A percentile compares a stretch with the other conserved stretches of the same genome.
phyloP scores from a whole-genome alignment of 345 rosid genomes.

The Linum usitatissimum region DNA sequence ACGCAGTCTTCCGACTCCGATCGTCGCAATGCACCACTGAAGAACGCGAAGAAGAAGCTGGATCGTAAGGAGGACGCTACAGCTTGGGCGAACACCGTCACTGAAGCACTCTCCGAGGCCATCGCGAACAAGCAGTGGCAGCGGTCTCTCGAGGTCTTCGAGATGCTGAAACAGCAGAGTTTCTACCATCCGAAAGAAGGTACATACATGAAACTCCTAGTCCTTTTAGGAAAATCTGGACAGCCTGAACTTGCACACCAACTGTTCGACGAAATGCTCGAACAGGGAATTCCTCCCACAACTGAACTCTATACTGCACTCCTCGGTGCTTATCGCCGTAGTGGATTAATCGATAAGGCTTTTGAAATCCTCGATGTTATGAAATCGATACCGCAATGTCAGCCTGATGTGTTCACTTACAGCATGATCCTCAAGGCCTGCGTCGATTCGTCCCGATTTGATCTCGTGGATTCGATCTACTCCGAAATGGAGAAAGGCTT shows the following conservation, averaged over 20 bases:
- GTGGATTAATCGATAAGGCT: constrained; percentile 48
- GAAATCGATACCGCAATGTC: constrained; percentile 62
- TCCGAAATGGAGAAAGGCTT: constrained; percentile 54
- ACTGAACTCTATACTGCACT: constrained; percentile 72
- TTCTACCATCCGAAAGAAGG: constrained; percentile 75
- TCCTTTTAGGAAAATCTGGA: constrained; percentile 60
- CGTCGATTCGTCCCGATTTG: constrained; percentile 53
- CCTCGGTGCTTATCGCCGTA: constrained; percentile 62
- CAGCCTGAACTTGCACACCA: constrained; percentile 55
- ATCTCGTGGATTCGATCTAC: constrained; percentile 49
- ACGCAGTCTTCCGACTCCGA: constrained; percentile 23
- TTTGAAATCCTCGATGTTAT: constrained; percentile 44
- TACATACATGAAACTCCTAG: constrained; percentile 68
- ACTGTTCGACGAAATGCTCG: constrained; percentile 67
- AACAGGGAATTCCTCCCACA: constrained; percentile 68
- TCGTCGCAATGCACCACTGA: constrained; percentile 39
- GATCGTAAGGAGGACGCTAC: constrained; percentile 50
- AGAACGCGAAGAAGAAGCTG: constrained; percentile 60
- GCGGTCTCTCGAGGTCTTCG: constrained; percentile 73
- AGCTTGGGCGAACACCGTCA: constrained; percentile 75
- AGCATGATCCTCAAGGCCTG: constrained; percentile 66
- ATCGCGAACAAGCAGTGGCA: constrained; percentile 72
- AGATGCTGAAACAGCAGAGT: constrained; percentile 57
- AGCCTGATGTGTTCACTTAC: constrained; percentile 74
- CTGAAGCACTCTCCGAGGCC: constrained; percentile 64